These are phyloP conservation scores for Solidago caesia DNA, from an alignment of 129 eudicot genomes.

Conservation along the genomic window DNA sequence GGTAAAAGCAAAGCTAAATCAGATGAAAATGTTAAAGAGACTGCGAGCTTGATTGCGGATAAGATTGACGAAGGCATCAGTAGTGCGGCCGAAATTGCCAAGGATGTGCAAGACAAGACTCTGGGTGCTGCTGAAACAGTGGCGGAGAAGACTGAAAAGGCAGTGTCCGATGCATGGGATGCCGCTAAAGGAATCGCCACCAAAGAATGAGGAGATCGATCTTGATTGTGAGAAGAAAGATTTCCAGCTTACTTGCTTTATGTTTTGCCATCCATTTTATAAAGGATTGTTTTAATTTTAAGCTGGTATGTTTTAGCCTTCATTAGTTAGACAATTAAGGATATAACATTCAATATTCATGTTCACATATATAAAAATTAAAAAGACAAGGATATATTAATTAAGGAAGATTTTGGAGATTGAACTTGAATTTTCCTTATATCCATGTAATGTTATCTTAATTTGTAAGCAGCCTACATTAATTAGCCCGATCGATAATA, in stretches of 20 bases:
- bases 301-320: no score
- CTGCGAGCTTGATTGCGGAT: background rate
- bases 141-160: conserved; percentile 36
- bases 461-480: no score
- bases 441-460: no score
- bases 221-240: background rate
- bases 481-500: no score
- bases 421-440: no score
- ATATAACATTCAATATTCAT: no score
- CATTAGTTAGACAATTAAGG: no score
- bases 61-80: conserved; percentile 5
- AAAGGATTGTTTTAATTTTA: no score
- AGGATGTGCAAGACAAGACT: conserved; percentile 11
- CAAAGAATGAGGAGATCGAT: conserved; percentile 56
- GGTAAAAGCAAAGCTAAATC: conserved; percentile 7
- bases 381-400: no score
- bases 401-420: no score
- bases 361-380: no score
- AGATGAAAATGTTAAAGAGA: conserved; percentile 17
- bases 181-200: conserved; percentile 43
- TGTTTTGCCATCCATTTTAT: background rate
- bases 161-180: conserved; percentile 48
- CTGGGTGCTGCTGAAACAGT: conserved; percentile 17
- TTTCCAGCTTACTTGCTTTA: no score
- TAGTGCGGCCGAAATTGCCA: conserved; percentile 25